These are phyloP conservation scores for Trametes versicolor DNA, from an alignment of 1,284 basidiomycete species.

Conservation along the genomic window DNA sequence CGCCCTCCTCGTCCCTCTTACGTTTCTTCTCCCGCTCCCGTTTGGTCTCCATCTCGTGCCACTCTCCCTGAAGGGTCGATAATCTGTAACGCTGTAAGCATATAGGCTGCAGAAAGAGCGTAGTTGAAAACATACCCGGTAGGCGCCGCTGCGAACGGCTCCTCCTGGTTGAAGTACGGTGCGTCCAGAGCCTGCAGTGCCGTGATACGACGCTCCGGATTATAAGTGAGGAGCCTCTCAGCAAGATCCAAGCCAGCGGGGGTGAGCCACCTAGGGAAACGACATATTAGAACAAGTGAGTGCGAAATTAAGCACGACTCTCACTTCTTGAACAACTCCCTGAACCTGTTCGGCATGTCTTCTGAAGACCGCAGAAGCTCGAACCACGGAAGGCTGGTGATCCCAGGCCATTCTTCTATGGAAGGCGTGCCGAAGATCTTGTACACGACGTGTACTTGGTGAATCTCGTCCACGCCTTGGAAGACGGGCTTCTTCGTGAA, in stretches of 20 bases:
- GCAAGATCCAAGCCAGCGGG: constrained; percentile 88
- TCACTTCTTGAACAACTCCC: constrained; percentile 83
- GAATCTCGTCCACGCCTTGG: constrained; percentile 96
- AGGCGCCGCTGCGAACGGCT: constrained; percentile 80
- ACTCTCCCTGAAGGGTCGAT: constrained; percentile 86
- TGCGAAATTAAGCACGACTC: constrained; percentile 37
- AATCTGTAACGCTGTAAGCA: constrained; percentile 56
- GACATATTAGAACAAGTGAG: background rate
- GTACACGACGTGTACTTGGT: constrained; percentile 95
- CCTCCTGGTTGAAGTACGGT: constrained; percentile 86
- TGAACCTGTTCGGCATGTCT: constrained; percentile 74
- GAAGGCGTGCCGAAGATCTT: constrained; percentile 91
- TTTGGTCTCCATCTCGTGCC: constrained; percentile 95
- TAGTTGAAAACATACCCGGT: constrained; percentile 69
- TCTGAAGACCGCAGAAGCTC: constrained; percentile 95
- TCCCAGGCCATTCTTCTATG: constrained; percentile 83
- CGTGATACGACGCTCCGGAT: constrained; percentile 82
- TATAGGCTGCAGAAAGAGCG: constrained; percentile 6
- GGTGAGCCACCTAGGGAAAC: constrained; percentile 74
- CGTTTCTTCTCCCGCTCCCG: constrained; percentile 83
- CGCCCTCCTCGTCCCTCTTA: constrained; percentile 56
- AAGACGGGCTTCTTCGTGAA: constrained; percentile 96
- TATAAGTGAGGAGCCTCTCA: constrained; percentile 82
- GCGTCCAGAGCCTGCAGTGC: constrained; percentile 85
- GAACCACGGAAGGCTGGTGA: constrained; percentile 94